phyloP scores from a whole-genome alignment of 805 yeast species.

The Barnettozyma pratensis region DNA sequence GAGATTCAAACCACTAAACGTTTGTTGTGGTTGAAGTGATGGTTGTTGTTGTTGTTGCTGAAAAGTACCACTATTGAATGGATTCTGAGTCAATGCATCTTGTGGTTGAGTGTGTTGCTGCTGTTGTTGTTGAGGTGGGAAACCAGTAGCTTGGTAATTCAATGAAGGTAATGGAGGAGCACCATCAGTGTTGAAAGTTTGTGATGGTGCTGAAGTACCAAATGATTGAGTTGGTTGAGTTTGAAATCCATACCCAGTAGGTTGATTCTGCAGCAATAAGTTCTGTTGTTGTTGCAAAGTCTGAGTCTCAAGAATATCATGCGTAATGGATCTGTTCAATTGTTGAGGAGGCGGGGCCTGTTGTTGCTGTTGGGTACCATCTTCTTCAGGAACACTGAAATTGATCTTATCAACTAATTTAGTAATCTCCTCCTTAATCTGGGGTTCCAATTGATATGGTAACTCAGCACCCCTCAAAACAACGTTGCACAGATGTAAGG shows the following conservation, averaged over 20 bases:
- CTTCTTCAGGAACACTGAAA: constrained; percentile 61
- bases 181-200: background rate
- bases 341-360: constrained; percentile 1
- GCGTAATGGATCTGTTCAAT: constrained; percentile 7
- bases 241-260: constrained; percentile 32
- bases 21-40: constrained; percentile 8
- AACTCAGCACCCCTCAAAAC: constrained; percentile 72
- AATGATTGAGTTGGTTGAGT: constrained; percentile 6
- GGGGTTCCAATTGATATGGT: constrained; percentile 67
- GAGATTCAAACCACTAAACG: constrained; percentile 12
- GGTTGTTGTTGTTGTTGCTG: constrained; percentile 6
- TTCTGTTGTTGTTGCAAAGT: constrained; percentile 26
- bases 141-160: constrained; percentile 25
- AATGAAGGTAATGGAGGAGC: constrained; percentile 7
- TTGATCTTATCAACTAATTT: constrained; percentile 84
- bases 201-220: background rate
- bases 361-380: constrained; percentile 2
- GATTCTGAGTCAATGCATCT: constrained; percentile 20
- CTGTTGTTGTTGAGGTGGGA: constrained; percentile 27
- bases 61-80: background rate
- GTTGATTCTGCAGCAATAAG: constrained; percentile 29
- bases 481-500: constrained; percentile 79
- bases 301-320: constrained; percentile 23
- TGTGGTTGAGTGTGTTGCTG: constrained; percentile 27
- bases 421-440: constrained; percentile 74